Evolutionary conservation across 2,329 filamentous ascomycete species (phyloP), one percentile per base, ranked within the genome.

Genomic region (Stagonosporopsis rhizophila): DNA sequence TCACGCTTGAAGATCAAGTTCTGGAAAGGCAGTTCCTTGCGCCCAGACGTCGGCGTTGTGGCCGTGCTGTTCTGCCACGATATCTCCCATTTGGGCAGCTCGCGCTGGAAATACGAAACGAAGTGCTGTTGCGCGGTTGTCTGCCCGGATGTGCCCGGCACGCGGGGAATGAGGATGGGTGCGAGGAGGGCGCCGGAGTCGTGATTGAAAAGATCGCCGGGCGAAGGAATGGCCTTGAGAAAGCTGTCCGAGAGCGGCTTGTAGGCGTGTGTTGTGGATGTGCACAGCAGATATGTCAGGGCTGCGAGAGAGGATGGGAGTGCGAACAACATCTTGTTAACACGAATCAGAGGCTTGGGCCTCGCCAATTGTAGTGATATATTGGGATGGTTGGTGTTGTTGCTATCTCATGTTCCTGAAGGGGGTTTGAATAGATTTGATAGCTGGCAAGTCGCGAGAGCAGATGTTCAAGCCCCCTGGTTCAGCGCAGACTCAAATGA

Each of bases 41-140:
- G 82, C 6, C 87, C 87, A 0, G 89, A 91, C 0, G 85, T 85
- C 0, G 94, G 94, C 0, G 94, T 98, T 62, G 83, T 89, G 25
- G 88, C 85, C 0, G 91, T 94, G n/a, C 90, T 92, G 77, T 98
- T 98, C 72, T 99, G 94, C 78, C 91, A 91, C 44, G 88, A 83
- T 39, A 96, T 75, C 5, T 80, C 83, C 95, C 95, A 99, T 32
- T 85, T 79, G 1, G 94, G 92, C 20, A 98, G 85, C 17, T 87
- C 80, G 6, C 80, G 81, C 45, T 78, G 77, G 78, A 98, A 96
- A 83, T 95, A 98, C 73, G 89, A 80, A 69, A 88, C 85, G 70
- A 99, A 92, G 78, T 98, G 94, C 39, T 86, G 82, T 65, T 95
- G 89, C 3, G 90, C 91, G 48, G 83, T 83, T 15, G 78, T 75